Evolutionary conservation across 768 basidiomycete genomes (phyloP), one percentile per base, ranked within the genome.

Genomic region (Mycena vulgaris): DNA sequence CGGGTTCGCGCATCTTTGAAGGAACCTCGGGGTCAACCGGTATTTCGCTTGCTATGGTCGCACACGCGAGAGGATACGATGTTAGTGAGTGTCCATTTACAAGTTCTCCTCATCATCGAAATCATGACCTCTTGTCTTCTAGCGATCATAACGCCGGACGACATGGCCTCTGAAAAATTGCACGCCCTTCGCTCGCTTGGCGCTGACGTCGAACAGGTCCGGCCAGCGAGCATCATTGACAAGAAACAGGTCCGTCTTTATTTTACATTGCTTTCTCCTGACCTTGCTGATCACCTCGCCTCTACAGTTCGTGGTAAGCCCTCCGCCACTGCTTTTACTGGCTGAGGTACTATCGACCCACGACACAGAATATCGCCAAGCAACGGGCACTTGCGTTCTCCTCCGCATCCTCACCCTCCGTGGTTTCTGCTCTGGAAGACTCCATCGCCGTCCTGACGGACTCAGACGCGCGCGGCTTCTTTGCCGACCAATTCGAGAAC

Each of bases 401-500:
- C 78, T 69, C 81, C 83, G 19, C 82, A 52, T 83, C 87, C 1
- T 81, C 86, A 1, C 87, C 87, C 21, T 74, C 85, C 51, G 85
- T 87, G 16, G 82, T 89, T 21, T 81, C 90, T 6, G 88, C 91
- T 27, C 86, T 88, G 1, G 87, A 88, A 10, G 83, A 85, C 2
- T 86, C 88, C 7, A 76, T 82, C 42, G 77, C 75, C 30, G 78
- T 83, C 13, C 75, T 84, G 56, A 82, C 88, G 64, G 80, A 83
- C 39, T 74, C 78, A 9, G 69, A 75, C 59, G 77, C 79, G 39
- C 81, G 80, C 71, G 97, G 96, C 0, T 94, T 92, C 82, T 99
- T 99, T 75, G 95, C 96, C 5, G 96, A 99, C 78, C 98, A 99
- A 80, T 99, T 99, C 67, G 97, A 98, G 93, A 99, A 97, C 79